Percentiles rank a stretch among this genome's conserved stretches.
Evolutionary conservation across 257 asterid genomes (phyloP).

Genomic region (Gentiana straminea): DNA sequence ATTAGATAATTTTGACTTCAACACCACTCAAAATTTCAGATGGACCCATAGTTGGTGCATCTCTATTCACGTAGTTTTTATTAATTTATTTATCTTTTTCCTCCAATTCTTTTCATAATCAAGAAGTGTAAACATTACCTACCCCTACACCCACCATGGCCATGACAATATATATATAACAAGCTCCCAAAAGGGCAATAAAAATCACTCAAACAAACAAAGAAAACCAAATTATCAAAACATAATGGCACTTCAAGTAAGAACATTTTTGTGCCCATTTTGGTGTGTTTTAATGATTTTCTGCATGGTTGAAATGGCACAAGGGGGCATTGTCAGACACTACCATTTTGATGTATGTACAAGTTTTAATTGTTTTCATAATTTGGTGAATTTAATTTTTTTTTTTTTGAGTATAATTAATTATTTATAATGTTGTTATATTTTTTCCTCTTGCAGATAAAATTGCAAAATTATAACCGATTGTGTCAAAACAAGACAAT

Average conservation of each 20-base stretch:
- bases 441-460: slow-evolving; percentile 24
- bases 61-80: background rate
- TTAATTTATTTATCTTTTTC: background rate
- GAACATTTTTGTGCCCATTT: slow-evolving; percentile 5
- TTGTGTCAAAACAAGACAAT: slow-evolving; percentile 48
- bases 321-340: slow-evolving; percentile 10
- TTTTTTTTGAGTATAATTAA: background rate
- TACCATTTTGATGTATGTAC: slow-evolving; percentile 8
- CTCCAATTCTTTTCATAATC: background rate
- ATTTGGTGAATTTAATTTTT: too few species aligned
- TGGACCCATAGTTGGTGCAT: slow-evolving; percentile 16
- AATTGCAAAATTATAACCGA: slow-evolving; percentile 43
- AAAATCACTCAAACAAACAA: slow-evolving; percentile 1
- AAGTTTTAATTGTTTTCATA: background rate
- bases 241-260: slow-evolving; percentile 6
- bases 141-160: slow-evolving; percentile 3
- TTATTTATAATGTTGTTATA: background rate
- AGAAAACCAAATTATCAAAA: too few species aligned
- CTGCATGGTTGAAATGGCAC: slow-evolving; percentile 10
- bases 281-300: slow-evolving; percentile 4
- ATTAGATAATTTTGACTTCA: slow-evolving; percentile 6
- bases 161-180: slow-evolving; percentile 4
- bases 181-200: background rate
- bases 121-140: background rate
- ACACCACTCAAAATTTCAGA: slow-evolving; percentile 9